These are phyloP conservation scores for Gryganskiella cystojenkinii DNA, from an alignment of 192 early-diverging fungal genomes.

Conservation along the genomic window DNA sequence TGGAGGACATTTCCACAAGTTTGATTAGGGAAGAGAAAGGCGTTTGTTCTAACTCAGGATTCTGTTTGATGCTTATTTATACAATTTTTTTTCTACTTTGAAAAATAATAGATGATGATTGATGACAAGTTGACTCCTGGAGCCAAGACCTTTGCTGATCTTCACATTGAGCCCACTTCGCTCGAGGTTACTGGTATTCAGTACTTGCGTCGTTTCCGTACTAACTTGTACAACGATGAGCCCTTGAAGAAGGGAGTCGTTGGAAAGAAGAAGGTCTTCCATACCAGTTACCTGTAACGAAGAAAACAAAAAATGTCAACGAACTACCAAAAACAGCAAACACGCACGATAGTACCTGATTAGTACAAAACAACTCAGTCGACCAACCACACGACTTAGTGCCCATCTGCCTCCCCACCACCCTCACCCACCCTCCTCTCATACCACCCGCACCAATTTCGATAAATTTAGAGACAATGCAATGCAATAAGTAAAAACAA, in stretches of 20 bases:
- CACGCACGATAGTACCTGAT: not conserved
- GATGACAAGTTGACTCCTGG: conserved; percentile 76
- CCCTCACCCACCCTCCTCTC: too few species aligned
- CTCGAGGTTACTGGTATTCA: conserved; percentile 86
- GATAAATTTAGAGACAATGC: too few species aligned
- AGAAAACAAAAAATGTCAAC: too few species aligned
- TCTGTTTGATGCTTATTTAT: too few species aligned
- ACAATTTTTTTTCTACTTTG: too few species aligned
- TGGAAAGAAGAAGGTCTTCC: conserved; percentile 58
- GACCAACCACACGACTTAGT: too few species aligned
- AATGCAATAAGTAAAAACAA: too few species aligned
- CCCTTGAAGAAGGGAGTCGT: conserved; percentile 63
- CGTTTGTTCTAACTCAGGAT: conserved; percentile 7
- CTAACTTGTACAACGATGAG: conserved; percentile 67
- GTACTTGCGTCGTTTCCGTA: conserved; percentile 87
- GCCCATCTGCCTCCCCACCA: not conserved
- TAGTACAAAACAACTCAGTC: too few species aligned
- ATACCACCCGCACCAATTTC: too few species aligned
- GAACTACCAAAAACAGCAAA: too few species aligned
- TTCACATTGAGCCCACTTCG: conserved; percentile 82
- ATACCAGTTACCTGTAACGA: conserved; percentile 54
- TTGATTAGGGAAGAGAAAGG: too few species aligned
- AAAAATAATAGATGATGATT: conserved; percentile 66
- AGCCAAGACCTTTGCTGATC: conserved; percentile 86
- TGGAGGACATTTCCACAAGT: too few species aligned